A percentile compares a stretch with the other conserved stretches of the same genome.
Evolutionary conservation across 371 early-diverging fungal species (phyloP).

Genomic region (Batkoa obscura): DNA sequence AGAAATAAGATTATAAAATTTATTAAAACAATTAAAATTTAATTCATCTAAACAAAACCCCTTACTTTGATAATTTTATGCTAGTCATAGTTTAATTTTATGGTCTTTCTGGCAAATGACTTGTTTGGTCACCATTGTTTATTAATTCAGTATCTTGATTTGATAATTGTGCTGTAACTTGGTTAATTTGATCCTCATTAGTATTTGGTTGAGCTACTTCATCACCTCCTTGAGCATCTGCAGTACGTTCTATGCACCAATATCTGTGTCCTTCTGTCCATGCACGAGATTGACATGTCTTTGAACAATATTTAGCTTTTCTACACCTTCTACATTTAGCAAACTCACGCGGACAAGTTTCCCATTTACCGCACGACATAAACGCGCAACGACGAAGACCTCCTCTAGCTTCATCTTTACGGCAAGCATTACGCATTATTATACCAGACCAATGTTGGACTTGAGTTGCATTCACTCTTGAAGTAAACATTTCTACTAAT

Average conservation of each 20-base stretch:
- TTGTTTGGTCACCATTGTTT: too few relatives aligned
- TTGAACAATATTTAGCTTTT: conserved; percentile 62
- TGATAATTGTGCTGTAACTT: too few relatives aligned
- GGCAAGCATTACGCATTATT: conserved; percentile 62
- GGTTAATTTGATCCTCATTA: too few relatives aligned
- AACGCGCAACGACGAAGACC: conserved; percentile 56
- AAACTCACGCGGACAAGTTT: conserved; percentile 48
- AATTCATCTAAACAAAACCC: too few relatives aligned
- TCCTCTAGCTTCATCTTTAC: conserved; percentile 46
- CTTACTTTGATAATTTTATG: too few relatives aligned
- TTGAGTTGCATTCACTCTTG: conserved; percentile 33
- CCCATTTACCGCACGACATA: conserved; percentile 57
- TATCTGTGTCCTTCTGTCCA: conserved; percentile 61
- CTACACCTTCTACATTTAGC: conserved; percentile 63
- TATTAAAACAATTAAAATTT: too few relatives aligned
- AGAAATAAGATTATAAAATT: too few relatives aligned
- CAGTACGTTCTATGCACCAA: conserved; percentile 37
- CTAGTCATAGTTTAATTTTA: too few relatives aligned
- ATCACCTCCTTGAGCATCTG: too few relatives aligned
- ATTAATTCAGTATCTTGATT: too few relatives aligned
- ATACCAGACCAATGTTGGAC: conserved; percentile 61
- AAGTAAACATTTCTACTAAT: conserved; percentile 51
- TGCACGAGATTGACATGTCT: conserved; percentile 48
- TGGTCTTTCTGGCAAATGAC: too few relatives aligned
- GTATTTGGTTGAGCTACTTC: too few relatives aligned